Evolutionary conservation across 768 basidiomycete species (phyloP).

Genomic region (Mycena latifolia): DNA sequence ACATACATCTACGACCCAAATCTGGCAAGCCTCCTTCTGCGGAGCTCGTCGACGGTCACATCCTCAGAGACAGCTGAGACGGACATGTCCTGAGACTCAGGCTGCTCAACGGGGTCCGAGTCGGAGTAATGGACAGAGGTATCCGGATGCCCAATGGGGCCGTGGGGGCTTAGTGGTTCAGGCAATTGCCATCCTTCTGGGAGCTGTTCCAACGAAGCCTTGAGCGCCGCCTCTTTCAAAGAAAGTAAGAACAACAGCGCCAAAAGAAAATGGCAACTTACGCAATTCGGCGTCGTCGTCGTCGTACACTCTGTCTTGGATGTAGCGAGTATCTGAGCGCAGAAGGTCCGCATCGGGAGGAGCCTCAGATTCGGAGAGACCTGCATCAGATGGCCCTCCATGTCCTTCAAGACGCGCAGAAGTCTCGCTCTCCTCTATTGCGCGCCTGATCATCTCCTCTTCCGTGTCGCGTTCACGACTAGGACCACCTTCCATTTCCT

Average conservation of each 20-base stretch:
- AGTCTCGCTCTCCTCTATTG: conserved; percentile 72
- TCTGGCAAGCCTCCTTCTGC: conserved; percentile 34
- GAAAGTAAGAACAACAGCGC: too few species aligned
- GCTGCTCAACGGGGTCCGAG: too few species aligned
- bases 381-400: conserved; percentile 26
- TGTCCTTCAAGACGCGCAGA: conserved; percentile 50
- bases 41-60: conserved; percentile 33
- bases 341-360: conserved; percentile 35
- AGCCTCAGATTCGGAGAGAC: conserved; percentile 35
- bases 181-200: conserved; percentile 65
- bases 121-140: neutral
- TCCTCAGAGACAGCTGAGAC: conserved; percentile 10
- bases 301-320: conserved; percentile 70
- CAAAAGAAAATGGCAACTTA: neutral
- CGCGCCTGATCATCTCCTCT: conserved; percentile 65
- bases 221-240: conserved; percentile 75
- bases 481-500: conserved; percentile 42
- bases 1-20: conserved; percentile 23
- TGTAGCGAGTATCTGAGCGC: conserved; percentile 17
- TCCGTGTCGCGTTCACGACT: conserved; percentile 65
- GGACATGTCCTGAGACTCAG: too few species aligned
- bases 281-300: conserved; percentile 89
- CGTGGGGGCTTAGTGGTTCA: conserved; percentile 32
- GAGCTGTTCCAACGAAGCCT: conserved; percentile 79
- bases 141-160: neutral